Base-by-base conservation (phyloP, 75 land plant species). In the Pseudotsuga menziesii region DNA sequence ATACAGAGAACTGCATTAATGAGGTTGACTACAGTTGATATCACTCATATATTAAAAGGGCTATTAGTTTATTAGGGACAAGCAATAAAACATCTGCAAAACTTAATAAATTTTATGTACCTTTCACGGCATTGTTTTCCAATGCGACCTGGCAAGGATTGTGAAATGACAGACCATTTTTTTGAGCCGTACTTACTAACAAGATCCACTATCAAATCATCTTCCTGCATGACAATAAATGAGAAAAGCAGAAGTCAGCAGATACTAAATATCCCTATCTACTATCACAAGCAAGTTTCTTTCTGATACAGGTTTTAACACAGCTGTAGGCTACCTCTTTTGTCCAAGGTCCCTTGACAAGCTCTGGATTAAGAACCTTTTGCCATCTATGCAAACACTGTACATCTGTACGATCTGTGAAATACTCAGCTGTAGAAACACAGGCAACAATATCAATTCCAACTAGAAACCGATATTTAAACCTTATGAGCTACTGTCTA, bases 51-150 rank as follows among this genome's bases (percentile, higher is more conserved):
- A 20, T n/a, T n/a, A 41, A 20, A 41, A 41, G 11, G 19, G 22
- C 36, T 8, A 32, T 8, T 39, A 20, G 17, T 69, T 69, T 20
- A 39, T 52, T n/a, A 44, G 12, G n/a, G 14, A 3, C 4, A 44
- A 19, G 72, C 52, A 69, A 29, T 29, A 5, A 63, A 71, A 25
- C 20, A n/a, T 11, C 16, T 54, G 57, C 74, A 72, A 36, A 52
- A 0, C 29, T 4, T 54, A 4, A 25, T 4, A 54, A 55, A 55
- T 44, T 55, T 17, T 5, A 20, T 67, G 59, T 78, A 93, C 96
- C 96, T 89, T 82, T 94, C 97, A n/a, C 97, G 85, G 61, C 97
- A 94, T 74, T 94, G 97, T 72, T 94, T 94, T 52, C 97, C 97
- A 70, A 94, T 94, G 44, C 97, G 90, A 9, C 97, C 97, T 63